These are phyloP conservation scores for Strobilomyces dryophilus DNA, from an alignment of 768 basidiomycete genomes.

Conservation along the genomic window DNA sequence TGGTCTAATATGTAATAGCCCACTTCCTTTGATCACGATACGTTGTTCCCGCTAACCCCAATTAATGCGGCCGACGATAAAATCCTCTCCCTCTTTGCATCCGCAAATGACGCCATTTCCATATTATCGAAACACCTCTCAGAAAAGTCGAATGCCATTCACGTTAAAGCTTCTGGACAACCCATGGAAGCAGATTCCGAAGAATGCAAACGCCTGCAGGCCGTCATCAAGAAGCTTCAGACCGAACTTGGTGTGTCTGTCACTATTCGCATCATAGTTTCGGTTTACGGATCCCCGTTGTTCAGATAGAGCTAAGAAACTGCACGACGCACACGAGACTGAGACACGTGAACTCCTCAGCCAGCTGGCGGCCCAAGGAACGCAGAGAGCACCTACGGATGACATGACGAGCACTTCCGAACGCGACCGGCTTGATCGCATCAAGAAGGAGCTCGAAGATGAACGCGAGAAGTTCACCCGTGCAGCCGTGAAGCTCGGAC, in stretches of 20 bases:
- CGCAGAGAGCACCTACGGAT: conserved; percentile 34
- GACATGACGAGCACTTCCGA: conserved; percentile 50
- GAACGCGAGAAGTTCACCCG: conserved; percentile 64
- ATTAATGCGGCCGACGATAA: conserved; percentile 46
- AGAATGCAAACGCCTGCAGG: conserved; percentile 49
- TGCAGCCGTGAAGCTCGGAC: conserved; percentile 57
- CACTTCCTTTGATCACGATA: conserved; percentile 40
- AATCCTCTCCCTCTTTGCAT: conserved; percentile 40
- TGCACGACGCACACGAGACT: conserved; percentile 37
- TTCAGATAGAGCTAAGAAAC: conserved; percentile 46
- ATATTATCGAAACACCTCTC: conserved; percentile 28
- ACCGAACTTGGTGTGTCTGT: conserved; percentile 52
- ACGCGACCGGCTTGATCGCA: conserved; percentile 46
- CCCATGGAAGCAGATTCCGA: conserved; percentile 26
- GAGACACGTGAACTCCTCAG: conserved; percentile 55
- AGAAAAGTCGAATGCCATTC: conserved; percentile 6
- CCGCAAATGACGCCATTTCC: conserved; percentile 36
- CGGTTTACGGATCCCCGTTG: conserved; percentile 5
- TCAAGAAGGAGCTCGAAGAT: conserved; percentile 55
- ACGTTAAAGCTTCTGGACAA: conserved; percentile 14
- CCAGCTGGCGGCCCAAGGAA: conserved; percentile 44
- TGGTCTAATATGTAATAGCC: conserved; percentile 34
- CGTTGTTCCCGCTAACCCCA: conserved; percentile 52
- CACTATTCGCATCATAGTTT: neutral
- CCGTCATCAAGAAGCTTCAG: conserved; percentile 46